A percentile compares a stretch with the other conserved stretches of the same genome.
These are phyloP conservation scores for Dictyostelium firmibasis DNA, from an alignment of 78 protist genomes.

Conservation along the genomic window DNA sequence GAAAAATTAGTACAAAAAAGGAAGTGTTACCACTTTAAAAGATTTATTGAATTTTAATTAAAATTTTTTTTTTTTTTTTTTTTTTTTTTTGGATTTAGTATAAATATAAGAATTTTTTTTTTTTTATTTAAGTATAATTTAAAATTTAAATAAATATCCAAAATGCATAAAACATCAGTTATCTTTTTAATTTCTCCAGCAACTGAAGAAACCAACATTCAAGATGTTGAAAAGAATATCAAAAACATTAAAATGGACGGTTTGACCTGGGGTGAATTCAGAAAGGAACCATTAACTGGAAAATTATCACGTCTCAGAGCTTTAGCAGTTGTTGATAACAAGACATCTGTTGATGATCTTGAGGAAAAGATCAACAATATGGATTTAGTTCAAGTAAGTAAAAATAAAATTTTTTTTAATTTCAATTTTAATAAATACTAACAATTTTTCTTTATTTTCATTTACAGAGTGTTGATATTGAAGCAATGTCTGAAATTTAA, in stretches of 20 bases:
- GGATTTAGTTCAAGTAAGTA: slow-evolving; percentile 11
- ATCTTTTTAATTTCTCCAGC: neutral
- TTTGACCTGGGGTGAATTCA: neutral
- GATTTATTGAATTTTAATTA: neutral
- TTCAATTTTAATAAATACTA: neutral
- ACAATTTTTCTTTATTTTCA: neutral
- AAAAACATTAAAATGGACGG: neutral
- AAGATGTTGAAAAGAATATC: slow-evolving; percentile 11
- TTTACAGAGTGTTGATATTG: neutral
- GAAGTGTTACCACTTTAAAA: too few relatives aligned
- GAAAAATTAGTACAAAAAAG: too few relatives aligned
- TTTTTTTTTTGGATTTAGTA: neutral
- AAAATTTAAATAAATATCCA: neutral
- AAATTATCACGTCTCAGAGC: neutral
- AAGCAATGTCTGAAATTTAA: slow-evolving; percentile 13
- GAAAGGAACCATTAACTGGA: neutral
- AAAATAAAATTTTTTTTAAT: neutral
- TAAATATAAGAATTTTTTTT: neutral
- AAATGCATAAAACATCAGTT: slow-evolving; percentile 19
- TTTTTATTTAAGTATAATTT: neutral
- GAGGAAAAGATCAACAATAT: neutral
- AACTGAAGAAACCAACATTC: neutral
- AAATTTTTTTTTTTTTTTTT: neutral
- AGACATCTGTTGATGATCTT: neutral
- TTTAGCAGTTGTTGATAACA: neutral